Evolutionary conservation across 1,139 yeast species (phyloP), one percentile per base, ranked within the genome.

Genomic region (Entelexis sorbosivorans): DNA sequence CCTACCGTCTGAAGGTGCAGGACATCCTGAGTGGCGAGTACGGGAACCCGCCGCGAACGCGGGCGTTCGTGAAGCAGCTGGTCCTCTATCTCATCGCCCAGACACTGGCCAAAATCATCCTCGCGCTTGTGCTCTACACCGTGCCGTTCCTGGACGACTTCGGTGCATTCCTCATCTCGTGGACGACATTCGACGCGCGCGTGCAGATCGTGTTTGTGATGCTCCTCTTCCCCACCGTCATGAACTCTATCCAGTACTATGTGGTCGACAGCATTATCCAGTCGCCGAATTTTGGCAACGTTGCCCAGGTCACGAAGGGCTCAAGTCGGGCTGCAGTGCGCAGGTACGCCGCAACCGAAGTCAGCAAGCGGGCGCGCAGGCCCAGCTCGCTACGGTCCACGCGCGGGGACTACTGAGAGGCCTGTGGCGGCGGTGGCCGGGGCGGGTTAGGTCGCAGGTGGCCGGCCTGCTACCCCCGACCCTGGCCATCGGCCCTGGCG

Each of bases 241-340:
- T 91, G 82, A 89, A 91, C 66, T 80, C 93, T 56, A 72, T 91
- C 59, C 97, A 91, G 68, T 83, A 87, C 63, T 76, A 85, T 47
- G 76, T 91, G 58, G 80, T 91, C 43, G 98, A 91, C 64, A 84
- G 84, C 61, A 83, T 91, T 55, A 88, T 91, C 60, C 87, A 84
- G 65, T 68, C 79, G 44, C 78, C 78, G 1, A 70, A 55, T 29
- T 58, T 58, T 38, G 61, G 61, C n/a, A 29, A 38, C 3, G 58
- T 36, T 9, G 24, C 46, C 5, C 9, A 31, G 38, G 36, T 39
- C 6, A 44, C 39, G 7, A 24, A 14, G 6, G 45, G 29, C 19
- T n/a, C 38, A 10, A 22, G 19, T 10, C 28, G 38, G 16, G 13
- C 9, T 10, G 19, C 29, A 9, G 36, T 42, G 7, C 45, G 39